These are phyloP conservation scores for Pseudopithomyces maydicus DNA, from an alignment of 2,329 filamentous ascomycete genomes.

Conservation along the genomic window DNA sequence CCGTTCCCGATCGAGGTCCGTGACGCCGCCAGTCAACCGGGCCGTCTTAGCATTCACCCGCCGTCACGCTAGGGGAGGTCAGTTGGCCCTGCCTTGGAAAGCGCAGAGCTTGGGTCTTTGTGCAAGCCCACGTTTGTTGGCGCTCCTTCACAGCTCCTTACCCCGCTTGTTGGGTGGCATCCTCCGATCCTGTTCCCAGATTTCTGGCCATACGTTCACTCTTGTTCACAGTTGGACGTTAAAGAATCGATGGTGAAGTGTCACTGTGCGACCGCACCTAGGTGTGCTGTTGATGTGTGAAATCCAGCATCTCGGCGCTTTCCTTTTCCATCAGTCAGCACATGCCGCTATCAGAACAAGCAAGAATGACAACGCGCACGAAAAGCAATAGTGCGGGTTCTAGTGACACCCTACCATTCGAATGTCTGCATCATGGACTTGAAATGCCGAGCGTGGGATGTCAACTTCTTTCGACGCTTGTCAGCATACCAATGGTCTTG, in stretches of 20 bases:
- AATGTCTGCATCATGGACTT: not conserved
- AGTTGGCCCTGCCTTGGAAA: not conserved
- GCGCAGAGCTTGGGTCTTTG: not conserved
- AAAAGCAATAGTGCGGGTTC: not conserved
- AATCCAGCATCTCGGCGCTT: not conserved
- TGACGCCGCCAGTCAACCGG: slow-evolving; percentile 15
- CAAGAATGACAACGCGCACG: not conserved
- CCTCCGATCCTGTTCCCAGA: not conserved
- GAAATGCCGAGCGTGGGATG: not conserved
- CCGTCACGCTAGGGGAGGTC: slow-evolving; percentile 22
- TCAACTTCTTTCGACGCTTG: not conserved
- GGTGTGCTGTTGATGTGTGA: not conserved
- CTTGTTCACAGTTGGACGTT: not conserved
- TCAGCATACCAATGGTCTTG: not conserved
- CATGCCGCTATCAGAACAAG: slow-evolving; percentile 2
- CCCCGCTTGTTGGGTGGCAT: slow-evolving; percentile 6
- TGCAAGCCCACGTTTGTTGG: not conserved
- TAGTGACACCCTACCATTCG: not conserved
- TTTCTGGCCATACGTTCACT: not conserved
- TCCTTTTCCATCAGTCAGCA: slow-evolving; percentile 1
- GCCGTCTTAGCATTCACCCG: slow-evolving; percentile 12
- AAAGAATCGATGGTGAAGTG: not conserved
- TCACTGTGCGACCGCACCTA: not conserved
- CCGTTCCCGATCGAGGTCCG: slow-evolving; percentile 14
- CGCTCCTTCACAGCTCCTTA: not conserved